Conservation (phyloP, 768 basidiomycete species). For the Phylloporus scabripes region DNA sequence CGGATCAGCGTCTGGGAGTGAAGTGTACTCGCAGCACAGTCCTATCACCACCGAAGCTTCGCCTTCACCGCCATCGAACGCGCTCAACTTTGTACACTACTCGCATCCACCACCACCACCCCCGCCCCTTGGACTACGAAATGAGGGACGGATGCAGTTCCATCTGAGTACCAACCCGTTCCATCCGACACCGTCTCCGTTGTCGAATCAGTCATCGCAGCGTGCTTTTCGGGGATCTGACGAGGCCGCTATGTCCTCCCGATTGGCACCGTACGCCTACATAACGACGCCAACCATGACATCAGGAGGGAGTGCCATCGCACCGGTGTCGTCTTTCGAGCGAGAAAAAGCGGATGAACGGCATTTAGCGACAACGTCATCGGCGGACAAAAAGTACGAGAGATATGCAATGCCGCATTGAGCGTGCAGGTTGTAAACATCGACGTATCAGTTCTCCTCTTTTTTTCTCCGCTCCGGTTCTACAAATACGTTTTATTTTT, state of each 20-base stretch:
- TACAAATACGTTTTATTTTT: conserved; percentile 1
- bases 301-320: conserved; percentile 24
- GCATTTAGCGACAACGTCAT: conserved; percentile 42
- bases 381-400: conserved; percentile 32
- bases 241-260: conserved; percentile 36
- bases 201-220: conserved; percentile 25
- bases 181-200: conserved; percentile 42
- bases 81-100: conserved; percentile 57
- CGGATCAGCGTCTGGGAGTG: conserved; percentile 54
- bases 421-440: neutral
- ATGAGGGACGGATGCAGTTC: conserved; percentile 27
- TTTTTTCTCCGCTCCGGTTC: neutral
- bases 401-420: conserved; percentile 26
- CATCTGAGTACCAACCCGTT: conserved; percentile 20
- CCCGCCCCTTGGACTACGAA: conserved; percentile 30
- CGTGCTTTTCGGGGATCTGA: conserved; percentile 35
- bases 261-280: conserved; percentile 29
- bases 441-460: neutral
- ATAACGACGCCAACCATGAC: conserved; percentile 36
- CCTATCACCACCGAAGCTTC: conserved; percentile 44
- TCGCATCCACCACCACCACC: conserved; percentile 32
- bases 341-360: conserved; percentile 51
- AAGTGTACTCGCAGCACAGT: conserved; percentile 46
- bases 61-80: conserved; percentile 59
- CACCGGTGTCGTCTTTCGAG: conserved; percentile 44